These are phyloP conservation scores for Eucalyptus curtisii DNA, from an alignment of 345 rosid genomes.

Conservation along the genomic window DNA sequence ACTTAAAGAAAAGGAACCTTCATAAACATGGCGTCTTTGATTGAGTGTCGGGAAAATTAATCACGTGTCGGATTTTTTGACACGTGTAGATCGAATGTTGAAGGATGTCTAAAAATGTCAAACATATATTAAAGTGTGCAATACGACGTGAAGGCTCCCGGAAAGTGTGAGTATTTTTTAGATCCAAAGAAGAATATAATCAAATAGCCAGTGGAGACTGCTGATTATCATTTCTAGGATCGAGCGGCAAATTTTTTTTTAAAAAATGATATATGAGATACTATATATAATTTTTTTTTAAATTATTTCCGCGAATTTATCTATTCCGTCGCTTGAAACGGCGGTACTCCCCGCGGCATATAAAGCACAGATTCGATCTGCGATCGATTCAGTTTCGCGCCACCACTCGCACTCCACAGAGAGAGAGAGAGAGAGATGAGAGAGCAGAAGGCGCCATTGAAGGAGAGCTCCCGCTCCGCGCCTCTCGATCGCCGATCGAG, in stretches of 20 bases:
- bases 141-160: accelerated
- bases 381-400: neutral
- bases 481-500: neutral
- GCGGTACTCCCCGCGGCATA: neutral
- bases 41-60: too few species aligned
- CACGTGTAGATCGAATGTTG: accelerated
- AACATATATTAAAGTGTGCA: accelerated
- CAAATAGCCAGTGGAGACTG: accelerated
- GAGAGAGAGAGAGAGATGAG: neutral
- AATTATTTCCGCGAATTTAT: neutral
- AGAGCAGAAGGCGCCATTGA: neutral
- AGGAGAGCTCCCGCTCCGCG: neutral
- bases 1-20: too few species aligned
- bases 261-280: too few species aligned
- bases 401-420: neutral
- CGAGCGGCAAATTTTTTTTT: too few species aligned
- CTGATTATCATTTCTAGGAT: too few species aligned
- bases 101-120: accelerated
- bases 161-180: accelerated
- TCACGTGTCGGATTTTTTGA: too few species aligned
- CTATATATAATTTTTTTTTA: too few species aligned
- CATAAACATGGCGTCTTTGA: too few species aligned
- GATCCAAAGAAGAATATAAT: neutral
- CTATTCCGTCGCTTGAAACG: neutral
- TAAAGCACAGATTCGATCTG: neutral